Conservation (phyloP, 805 yeast species). For the Candida argentea region DNA sequence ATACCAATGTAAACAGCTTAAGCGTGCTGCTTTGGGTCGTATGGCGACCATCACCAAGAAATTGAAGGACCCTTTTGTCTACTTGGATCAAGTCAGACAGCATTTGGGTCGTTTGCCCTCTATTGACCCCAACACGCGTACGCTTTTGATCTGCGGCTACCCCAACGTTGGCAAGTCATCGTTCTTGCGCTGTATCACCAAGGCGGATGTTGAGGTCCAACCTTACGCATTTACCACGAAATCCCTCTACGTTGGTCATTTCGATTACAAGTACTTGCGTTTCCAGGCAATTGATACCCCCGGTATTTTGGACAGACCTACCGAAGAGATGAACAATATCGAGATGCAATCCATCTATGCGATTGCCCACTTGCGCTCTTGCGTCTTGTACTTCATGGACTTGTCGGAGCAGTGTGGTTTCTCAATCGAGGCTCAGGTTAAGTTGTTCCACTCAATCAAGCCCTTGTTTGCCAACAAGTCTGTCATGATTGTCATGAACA, state of each 20-base stretch:
- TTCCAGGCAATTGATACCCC: conserved; percentile 99
- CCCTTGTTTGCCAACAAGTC: conserved; percentile 96
- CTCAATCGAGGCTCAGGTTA: conserved; percentile 93
- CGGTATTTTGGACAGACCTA: conserved; percentile 96
- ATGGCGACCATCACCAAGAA: conserved; percentile 98
- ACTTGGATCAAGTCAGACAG: conserved; percentile 97
- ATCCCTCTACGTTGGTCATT: conserved; percentile 95
- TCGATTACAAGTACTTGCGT: conserved; percentile 93
- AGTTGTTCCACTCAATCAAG: conserved; percentile 91
- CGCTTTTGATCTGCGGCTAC: conserved; percentile 93
- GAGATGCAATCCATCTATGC: conserved; percentile 99
- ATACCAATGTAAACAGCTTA: conserved; percentile 97
- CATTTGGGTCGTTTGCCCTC: conserved; percentile 97
- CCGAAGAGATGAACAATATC: conserved; percentile 98
- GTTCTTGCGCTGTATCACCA: conserved; percentile 83
- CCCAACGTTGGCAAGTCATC: conserved; percentile 99
- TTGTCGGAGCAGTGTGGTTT: conserved; percentile 98
- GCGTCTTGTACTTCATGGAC: conserved; percentile 97
- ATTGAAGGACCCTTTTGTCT: conserved; percentile 84
- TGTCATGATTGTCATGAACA: conserved; percentile 91
- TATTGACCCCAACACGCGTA: conserved; percentile 98
- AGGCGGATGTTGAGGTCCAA: conserved; percentile 98
- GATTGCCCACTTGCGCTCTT: conserved; percentile 94
- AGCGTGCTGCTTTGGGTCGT: conserved; percentile 98
- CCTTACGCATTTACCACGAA: conserved; percentile 99